A percentile compares a stretch with the other conserved stretches of the same genome.
These are phyloP conservation scores for Crithidia expoeki DNA, from an alignment of 208 protist species.

Conservation along the genomic window DNA sequence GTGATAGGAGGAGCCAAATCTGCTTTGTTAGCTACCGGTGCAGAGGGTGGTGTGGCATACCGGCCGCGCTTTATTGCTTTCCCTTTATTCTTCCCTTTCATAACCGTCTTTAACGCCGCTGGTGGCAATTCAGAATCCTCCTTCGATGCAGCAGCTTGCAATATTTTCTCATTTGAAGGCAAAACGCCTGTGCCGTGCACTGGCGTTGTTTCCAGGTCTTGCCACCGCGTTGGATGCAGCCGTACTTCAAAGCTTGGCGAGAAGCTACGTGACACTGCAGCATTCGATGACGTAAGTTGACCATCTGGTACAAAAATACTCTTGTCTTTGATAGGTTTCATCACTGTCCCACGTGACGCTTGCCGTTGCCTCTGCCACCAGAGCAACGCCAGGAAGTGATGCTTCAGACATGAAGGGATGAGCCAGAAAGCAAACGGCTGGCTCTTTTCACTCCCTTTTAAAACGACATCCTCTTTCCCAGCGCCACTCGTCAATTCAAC, in stretches of 20 bases:
- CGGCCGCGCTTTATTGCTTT: slow-evolving; percentile 2
- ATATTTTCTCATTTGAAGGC: too few relatives aligned
- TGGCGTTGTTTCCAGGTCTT: neutral
- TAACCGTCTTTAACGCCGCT: neutral
- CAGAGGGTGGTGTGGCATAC: neutral
- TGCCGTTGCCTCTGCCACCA: slow-evolving; percentile 8
- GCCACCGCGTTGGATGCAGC: slow-evolving; percentile 1
- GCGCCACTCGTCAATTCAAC: neutral
- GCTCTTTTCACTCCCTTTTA: too few relatives aligned
- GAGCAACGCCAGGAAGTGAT: slow-evolving; percentile 30
- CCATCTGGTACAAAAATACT: too few relatives aligned
- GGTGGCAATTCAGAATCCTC: too few relatives aligned
- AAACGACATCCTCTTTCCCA: neutral
- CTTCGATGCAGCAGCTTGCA: too few relatives aligned
- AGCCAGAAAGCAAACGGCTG: slow-evolving; percentile 18
- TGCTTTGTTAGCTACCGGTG: neutral
- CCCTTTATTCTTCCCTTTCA: neutral
- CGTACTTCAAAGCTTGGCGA: neutral
- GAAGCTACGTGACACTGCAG: neutral
- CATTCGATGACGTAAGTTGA: too few relatives aligned
- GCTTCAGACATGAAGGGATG: slow-evolving; percentile 17
- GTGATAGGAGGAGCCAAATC: neutral
- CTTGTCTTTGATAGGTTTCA: too few relatives aligned
- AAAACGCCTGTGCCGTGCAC: too few relatives aligned
- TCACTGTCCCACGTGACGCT: neutral